Percentiles rank a stretch among this genome's conserved stretches.
Evolutionary conservation across 108 stramenopile species (phyloP).

Genomic region (Cafeteria roenbergensis): DNA sequence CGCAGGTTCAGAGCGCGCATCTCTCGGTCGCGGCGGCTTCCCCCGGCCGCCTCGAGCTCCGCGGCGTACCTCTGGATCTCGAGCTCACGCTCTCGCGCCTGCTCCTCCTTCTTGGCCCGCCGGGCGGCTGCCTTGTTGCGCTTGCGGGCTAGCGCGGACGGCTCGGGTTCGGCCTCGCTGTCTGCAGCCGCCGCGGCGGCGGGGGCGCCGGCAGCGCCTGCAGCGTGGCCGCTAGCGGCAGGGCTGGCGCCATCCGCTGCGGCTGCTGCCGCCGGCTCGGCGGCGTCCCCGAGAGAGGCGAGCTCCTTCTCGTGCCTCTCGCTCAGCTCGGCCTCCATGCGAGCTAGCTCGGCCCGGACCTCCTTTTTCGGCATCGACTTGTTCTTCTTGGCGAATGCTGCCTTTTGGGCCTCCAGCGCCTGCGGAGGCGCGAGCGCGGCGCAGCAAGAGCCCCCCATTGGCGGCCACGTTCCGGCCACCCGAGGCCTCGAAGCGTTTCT

Average conservation of each 20-base stretch:
- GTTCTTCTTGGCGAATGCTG: background rate
- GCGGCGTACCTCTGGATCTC: no score
- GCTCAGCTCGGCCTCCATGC: background rate
- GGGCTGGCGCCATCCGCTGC: background rate
- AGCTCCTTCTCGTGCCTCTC: background rate
- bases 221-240: background rate
- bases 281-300: background rate
- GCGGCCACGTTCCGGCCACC: no score
- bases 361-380: background rate
- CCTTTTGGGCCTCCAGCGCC: background rate
- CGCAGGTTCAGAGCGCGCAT: conserved; percentile 1
- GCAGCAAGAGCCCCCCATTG: no score
- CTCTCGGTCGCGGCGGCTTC: no score
- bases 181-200: conserved; percentile 24
- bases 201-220: conserved; percentile 7
- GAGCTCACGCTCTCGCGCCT: conserved; percentile 34
- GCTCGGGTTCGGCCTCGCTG: conserved; percentile 50
- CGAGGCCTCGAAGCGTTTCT: no score
- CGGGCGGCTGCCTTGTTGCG: conserved; percentile 29
- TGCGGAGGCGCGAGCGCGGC: no score
- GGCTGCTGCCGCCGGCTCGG: background rate
- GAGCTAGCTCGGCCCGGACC: background rate
- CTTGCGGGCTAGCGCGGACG: conserved; percentile 46
- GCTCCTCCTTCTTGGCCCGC: conserved; percentile 13
- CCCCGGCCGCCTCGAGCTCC: no score